Evolutionary conservation across 768 basidiomycete species (phyloP).

Genomic region (Trametes sanguinea): DNA sequence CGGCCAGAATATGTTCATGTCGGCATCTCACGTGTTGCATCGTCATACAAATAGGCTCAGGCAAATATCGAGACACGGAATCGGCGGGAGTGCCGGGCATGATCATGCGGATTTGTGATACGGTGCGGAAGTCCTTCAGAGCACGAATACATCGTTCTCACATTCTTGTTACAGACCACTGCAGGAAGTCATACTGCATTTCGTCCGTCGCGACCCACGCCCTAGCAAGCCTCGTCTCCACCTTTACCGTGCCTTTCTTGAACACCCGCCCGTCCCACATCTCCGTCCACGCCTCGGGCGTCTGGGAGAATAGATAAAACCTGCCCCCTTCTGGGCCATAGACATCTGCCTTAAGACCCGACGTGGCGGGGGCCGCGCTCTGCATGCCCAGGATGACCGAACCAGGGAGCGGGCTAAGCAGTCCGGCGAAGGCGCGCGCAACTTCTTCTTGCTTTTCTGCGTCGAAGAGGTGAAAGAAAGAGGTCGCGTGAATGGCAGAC

Average conservation of each 20-base stretch:
- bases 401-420: conserved; percentile 41
- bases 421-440: conserved; percentile 40
- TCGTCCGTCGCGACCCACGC: background rate
- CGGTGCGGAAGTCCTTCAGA: too few relatives aligned
- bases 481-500: conserved; percentile 49
- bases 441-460: conserved; percentile 40
- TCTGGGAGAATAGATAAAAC: conserved; percentile 35
- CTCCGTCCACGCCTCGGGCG: conserved; percentile 37
- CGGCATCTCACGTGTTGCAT: background rate
- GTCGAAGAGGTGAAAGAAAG: conserved; percentile 52
- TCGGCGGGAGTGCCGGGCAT: too few relatives aligned
- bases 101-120: too few relatives aligned
- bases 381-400: conserved; percentile 44
- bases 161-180: conserved; percentile 19
- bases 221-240: conserved; percentile 19
- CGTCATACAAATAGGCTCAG: too few relatives aligned
- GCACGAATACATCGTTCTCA: background rate
- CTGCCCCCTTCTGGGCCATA: background rate
- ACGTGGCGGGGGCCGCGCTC: conserved; percentile 27
- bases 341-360: conserved; percentile 24
- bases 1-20: background rate
- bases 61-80: too few relatives aligned
- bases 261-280: conserved; percentile 43
- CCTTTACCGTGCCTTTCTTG: conserved; percentile 35
- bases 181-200: background rate